Evolutionary conservation across 2,329 filamentous ascomycete genomes (phyloP).

Genomic region (Neonectria faginata): DNA sequence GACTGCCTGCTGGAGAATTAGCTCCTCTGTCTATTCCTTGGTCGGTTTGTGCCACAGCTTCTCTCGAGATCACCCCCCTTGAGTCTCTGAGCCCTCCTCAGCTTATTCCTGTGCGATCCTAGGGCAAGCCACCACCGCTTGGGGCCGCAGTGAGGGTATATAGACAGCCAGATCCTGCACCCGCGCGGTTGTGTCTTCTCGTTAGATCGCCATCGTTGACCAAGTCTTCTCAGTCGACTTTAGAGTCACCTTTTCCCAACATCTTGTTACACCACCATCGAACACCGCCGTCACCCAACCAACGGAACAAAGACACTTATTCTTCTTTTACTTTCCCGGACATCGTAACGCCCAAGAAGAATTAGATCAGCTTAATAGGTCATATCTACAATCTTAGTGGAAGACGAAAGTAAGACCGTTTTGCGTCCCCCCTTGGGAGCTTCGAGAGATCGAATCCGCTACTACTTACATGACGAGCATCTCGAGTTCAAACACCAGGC

Average conservation of each 20-base stretch:
- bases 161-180: constrained; percentile 54
- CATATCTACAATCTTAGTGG: constrained; percentile 15
- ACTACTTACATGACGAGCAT: neutral
- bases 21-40: constrained; percentile 31
- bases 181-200: constrained; percentile 46
- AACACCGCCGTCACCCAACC: constrained; percentile 35
- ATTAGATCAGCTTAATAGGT: constrained; percentile 9
- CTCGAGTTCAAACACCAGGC: neutral
- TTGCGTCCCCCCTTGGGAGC: constrained; percentile 14
- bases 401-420: constrained; percentile 40
- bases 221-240: constrained; percentile 35
- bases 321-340: constrained; percentile 22
- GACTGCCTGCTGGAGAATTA: constrained; percentile 39
- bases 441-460: neutral
- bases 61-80: constrained; percentile 38
- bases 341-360: constrained; percentile 24
- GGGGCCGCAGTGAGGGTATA: constrained; percentile 50
- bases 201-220: constrained; percentile 37
- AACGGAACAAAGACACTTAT: constrained; percentile 27
- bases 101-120: constrained; percentile 45
- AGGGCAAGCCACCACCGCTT: constrained; percentile 44
- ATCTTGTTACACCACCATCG: constrained; percentile 41
- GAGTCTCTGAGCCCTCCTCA: constrained; percentile 38
- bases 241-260: constrained; percentile 33
- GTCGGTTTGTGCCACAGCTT: constrained; percentile 44